These are phyloP conservation scores for Piper longum DNA, from an alignment of 164 flowering plant species.

Conservation along the genomic window DNA sequence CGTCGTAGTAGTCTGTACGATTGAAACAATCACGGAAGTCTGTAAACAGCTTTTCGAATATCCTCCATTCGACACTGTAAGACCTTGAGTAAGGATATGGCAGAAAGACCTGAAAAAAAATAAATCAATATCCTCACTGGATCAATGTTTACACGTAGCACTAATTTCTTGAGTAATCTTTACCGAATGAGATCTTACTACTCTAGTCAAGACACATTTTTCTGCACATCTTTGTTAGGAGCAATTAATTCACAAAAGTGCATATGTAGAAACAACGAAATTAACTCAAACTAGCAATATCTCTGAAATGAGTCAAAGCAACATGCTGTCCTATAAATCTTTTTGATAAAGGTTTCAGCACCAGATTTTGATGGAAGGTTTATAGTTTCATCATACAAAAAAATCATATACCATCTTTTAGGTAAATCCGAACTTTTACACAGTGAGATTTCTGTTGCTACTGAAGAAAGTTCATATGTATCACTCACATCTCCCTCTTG, in stretches of 20 bases:
- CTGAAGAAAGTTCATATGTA: neutral
- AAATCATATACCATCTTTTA: neutral
- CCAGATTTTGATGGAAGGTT: too few species aligned
- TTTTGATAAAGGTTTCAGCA: neutral
- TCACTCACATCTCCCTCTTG: constrained; percentile 62
- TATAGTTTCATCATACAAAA: too few species aligned
- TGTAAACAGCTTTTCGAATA: constrained; percentile 69
- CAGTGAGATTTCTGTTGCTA: neutral
- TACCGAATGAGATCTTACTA: too few species aligned
- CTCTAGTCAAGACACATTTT: too few species aligned
- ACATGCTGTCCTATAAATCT: neutral
- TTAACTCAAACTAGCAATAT: too few species aligned
- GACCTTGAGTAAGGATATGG: constrained; percentile 68
- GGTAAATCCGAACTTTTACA: neutral
- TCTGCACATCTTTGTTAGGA: too few species aligned
- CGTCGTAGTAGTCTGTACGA: constrained; percentile 38
- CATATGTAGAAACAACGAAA: too few species aligned
- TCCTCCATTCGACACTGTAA: constrained; percentile 52
- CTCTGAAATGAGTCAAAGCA: too few species aligned
- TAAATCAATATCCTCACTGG: too few species aligned
- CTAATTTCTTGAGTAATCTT: too few species aligned
- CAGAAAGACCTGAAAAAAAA: constrained; percentile 44
- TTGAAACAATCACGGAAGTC: constrained; percentile 72
- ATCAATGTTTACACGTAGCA: too few species aligned
- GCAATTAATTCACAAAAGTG: too few species aligned